Conservation (phyloP, 805 yeast species). For the Wickerhamiella shivajii region DNA sequence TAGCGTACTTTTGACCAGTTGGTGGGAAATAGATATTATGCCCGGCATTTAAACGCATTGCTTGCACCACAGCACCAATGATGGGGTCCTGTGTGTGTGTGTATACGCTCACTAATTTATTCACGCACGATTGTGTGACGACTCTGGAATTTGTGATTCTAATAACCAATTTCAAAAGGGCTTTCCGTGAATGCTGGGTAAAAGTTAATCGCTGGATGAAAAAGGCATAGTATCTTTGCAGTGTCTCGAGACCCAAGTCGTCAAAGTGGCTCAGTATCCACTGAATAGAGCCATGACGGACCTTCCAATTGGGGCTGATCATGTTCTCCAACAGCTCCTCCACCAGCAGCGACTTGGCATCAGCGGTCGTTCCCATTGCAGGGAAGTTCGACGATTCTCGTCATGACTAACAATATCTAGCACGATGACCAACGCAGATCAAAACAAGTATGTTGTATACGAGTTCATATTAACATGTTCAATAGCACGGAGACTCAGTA, state of each 20-base stretch:
- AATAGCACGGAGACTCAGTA: too few species aligned
- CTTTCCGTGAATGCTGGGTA: not conserved
- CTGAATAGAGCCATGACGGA: not conserved
- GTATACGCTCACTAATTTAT: not conserved
- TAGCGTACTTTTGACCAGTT: conserved; percentile 4
- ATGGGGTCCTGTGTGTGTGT: not conserved
- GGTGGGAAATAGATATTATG: conserved; percentile 6
- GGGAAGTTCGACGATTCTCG: too few species aligned
- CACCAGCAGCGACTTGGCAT: too few species aligned
- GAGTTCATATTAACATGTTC: too few species aligned
- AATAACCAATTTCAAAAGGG: not conserved
- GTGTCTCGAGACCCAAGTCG: not conserved
- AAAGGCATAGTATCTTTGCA: not conserved
- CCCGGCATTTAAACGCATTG: not conserved
- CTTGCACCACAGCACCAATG: not conserved
- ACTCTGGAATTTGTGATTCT: conserved; percentile 1
- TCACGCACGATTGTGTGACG: conserved; percentile 5
- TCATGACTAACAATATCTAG: too few species aligned
- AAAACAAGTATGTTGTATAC: too few species aligned
- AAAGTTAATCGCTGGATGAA: not conserved
- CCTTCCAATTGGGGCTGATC: too few species aligned
- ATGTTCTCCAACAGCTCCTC: too few species aligned
- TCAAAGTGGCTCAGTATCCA: not conserved
- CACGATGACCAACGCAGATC: too few species aligned
- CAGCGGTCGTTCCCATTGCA: too few species aligned